Percentiles rank a stretch among this genome's conserved stretches.
phyloP scores from a whole-genome alignment of 192 early-diverging fungal genomes.

The Backusella sp. region DNA sequence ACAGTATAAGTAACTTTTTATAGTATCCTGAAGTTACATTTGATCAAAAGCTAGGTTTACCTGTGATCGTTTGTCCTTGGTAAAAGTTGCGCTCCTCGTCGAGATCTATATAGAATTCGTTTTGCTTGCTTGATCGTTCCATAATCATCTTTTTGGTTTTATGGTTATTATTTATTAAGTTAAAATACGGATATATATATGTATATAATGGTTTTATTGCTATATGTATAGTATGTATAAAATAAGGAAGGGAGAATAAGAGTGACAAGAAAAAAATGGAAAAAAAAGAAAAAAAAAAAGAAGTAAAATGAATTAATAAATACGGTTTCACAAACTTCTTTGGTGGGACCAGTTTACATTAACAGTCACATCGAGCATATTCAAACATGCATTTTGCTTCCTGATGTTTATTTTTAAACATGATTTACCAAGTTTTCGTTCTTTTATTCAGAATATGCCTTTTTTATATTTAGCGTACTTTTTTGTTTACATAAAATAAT shows the following conservation, averaged over 20 bases:
- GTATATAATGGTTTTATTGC: neutral
- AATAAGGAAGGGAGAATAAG: neutral
- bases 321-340: neutral
- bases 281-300: neutral
- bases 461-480: too few relatives aligned
- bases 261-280: neutral
- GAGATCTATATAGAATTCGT: constrained; percentile 12
- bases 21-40: neutral
- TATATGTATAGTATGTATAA: constrained; percentile 2
- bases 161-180: neutral
- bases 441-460: neutral
- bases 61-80: neutral
- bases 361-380: neutral
- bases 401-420: neutral
- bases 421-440: neutral
- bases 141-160: neutral
- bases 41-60: neutral
- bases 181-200: neutral
- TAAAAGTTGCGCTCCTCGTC: neutral
- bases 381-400: neutral
- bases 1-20: neutral
- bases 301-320: neutral
- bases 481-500: neutral
- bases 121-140: neutral
- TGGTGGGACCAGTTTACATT: neutral